Conservation (phyloP, 202 grass and related monocot species). For the Musa balbisiana region DNA sequence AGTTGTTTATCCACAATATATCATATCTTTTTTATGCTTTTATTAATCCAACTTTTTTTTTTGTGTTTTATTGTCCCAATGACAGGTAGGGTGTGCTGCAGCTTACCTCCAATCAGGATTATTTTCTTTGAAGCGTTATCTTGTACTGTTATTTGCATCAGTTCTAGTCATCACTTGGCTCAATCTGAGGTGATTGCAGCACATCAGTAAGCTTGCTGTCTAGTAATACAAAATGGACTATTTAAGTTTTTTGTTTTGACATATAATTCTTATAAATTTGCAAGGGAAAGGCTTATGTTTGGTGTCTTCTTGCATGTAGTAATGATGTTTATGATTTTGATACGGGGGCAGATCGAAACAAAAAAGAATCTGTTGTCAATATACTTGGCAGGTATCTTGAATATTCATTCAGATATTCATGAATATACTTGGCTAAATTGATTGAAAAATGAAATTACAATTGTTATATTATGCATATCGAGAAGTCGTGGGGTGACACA, state of each 20-base stretch:
- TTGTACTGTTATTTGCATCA: slow-evolving; percentile 47
- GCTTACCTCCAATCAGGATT: slow-evolving; percentile 55
- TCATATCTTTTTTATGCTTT: not conserved
- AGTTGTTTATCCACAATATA: not conserved
- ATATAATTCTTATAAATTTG: not conserved
- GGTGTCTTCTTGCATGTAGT: slow-evolving; percentile 34
- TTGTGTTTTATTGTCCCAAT: not conserved
- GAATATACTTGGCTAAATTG: not conserved
- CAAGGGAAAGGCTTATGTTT: slow-evolving; percentile 1
- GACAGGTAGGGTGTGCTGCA: slow-evolving; percentile 53
- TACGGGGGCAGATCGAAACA: slow-evolving; percentile 69
- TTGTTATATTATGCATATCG: slow-evolving; percentile 15
- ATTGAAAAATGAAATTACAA: slow-evolving; percentile 4
- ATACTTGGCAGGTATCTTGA: slow-evolving; percentile 69
- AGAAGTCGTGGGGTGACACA: slow-evolving; percentile 54
- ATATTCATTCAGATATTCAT: slow-evolving; percentile 9
- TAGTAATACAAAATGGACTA: slow-evolving; percentile 4
- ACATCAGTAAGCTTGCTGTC: not conserved
- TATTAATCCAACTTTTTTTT: not conserved
- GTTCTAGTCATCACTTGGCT: slow-evolving; percentile 88
- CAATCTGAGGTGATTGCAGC: slow-evolving; percentile 51
- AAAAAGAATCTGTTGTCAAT: slow-evolving; percentile 86
- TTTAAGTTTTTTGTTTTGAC: slow-evolving; percentile 3
- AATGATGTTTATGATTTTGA: slow-evolving; percentile 97
- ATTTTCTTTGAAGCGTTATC: slow-evolving; percentile 51